Base-by-base conservation (phyloP, 2,329 filamentous ascomycete species). In the Arachnomyces sp. region DNA sequence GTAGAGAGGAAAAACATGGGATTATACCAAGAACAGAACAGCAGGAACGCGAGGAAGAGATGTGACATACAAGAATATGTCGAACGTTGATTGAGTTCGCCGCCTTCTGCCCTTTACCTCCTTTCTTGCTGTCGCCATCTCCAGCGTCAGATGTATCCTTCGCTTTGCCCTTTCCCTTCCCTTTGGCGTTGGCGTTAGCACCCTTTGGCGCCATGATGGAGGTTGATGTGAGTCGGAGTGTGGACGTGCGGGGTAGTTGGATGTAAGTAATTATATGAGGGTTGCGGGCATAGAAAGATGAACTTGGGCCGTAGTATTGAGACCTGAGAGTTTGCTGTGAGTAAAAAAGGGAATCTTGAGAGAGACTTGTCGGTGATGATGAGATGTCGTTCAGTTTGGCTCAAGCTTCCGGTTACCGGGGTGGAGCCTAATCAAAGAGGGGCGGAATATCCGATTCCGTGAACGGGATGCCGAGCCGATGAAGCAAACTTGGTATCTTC, bases 81-180 rank as follows among this genome's bases (percentile, higher is more conserved):
- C 78, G 68, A 38, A 74, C 76, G 53, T 81, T 81, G 58, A 82
- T 79, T n/a, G 70, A 71, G 36, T 72, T 77, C 4, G 76, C 77
- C 6, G 73, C 66, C 55, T 81, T 81, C 48, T 74, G 61, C 44
- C 68, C 70, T 45, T 64, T 65, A 38, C 51, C 48, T 13, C 51
- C 55, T 43, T 64, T 62, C 25, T 54, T 58, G 29, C 57, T 55
- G 13, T 48, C 51, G 28, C 49, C 47, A 39, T 58, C 58, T n/a
- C 58, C 54, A 11, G 54, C 55, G 20, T 57, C 54, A 31, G 46
- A 45, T 18, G 34, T 37, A 28, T 62, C 62, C 46, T 67, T 65
- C 39, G 56, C 59, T 45, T 67, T 67, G 38, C 59, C 59, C 49
- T 64, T 66, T 44, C 61, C 52, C 50, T 57, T 58, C 39, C 51